phyloP scores from a whole-genome alignment of 2,329 filamentous ascomycete genomes.

The Fusarium subglutinans region DNA sequence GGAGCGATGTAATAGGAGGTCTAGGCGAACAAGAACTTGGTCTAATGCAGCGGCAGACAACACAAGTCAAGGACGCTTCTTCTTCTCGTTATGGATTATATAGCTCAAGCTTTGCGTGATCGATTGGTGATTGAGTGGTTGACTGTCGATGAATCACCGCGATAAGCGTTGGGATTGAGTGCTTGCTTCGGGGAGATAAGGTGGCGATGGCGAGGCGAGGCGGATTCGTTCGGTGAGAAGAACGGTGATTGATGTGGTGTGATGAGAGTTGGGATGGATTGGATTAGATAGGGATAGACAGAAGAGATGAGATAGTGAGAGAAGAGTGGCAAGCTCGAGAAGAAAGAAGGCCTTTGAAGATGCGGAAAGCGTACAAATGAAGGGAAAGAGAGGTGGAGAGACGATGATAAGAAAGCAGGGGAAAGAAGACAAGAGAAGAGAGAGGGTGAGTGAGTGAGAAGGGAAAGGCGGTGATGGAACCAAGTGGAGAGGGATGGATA shows the following conservation, averaged over 20 bases:
- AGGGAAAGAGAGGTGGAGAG: conserved; percentile 46
- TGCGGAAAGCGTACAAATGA: conserved; percentile 46
- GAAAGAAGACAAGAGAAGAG: conserved; percentile 46
- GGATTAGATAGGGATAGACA: conserved; percentile 28
- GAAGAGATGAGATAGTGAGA: conserved; percentile 35
- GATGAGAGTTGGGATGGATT: conserved; percentile 14
- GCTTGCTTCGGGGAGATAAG: conserved; percentile 34
- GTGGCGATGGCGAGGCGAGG: conserved; percentile 38
- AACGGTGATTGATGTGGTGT: conserved; percentile 21
- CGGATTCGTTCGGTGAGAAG: conserved; percentile 33
- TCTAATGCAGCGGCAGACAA: conserved; percentile 31
- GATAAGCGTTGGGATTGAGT: conserved; percentile 28
- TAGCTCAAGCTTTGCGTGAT: conserved; percentile 34
- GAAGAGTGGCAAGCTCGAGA: conserved; percentile 48
- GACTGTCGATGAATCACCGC: conserved; percentile 35
- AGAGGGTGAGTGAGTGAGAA: conserved; percentile 47
- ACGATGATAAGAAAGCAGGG: conserved; percentile 47
- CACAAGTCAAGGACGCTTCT: conserved; percentile 45
- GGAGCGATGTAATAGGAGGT: conserved; percentile 19
- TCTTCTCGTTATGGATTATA: conserved; percentile 44
- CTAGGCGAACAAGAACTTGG: conserved; percentile 31
- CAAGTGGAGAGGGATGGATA: conserved; percentile 47
- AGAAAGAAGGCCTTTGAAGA: conserved; percentile 49
- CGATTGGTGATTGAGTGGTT: conserved; percentile 7
- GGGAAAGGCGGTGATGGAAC: conserved; percentile 50